phyloP scores from a whole-genome alignment of 306 rosid genomes.

The Pyrus communis region DNA sequence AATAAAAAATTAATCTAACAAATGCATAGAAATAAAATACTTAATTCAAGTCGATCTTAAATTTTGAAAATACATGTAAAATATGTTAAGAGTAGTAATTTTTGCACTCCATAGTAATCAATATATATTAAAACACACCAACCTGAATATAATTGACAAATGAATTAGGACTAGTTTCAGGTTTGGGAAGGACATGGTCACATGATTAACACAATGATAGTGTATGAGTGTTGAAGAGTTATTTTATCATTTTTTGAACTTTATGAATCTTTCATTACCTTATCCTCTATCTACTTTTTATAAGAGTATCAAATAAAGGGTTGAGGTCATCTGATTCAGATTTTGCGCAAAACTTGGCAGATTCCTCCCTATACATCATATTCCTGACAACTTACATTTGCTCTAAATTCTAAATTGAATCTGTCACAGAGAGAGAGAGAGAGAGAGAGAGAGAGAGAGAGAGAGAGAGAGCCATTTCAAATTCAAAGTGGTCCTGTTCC shows the following conservation, averaged over 20 bases:
- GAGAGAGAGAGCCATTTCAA: slow-evolving; percentile 22
- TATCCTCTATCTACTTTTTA: not conserved
- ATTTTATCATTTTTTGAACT: not conserved
- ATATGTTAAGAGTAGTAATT: not conserved
- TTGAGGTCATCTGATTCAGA: slow-evolving; percentile 48
- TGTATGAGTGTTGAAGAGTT: not conserved
- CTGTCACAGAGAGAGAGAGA: slow-evolving; percentile 12
- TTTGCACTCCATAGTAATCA: not conserved
- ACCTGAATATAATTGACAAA: not conserved
- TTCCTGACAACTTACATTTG: slow-evolving; percentile 49
- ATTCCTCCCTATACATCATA: slow-evolving; percentile 55
- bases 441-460: slow-evolving; percentile 10
- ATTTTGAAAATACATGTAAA: not conserved
- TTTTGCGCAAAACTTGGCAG: slow-evolving; percentile 64
- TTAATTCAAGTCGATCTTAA: not conserved
- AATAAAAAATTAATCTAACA: too few relatives aligned
- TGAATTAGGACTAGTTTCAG: slow-evolving; percentile 6
- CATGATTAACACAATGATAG: slow-evolving; percentile 2
- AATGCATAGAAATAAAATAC: not conserved
- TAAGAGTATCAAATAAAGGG: slow-evolving; percentile 15
- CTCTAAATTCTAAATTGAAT: slow-evolving; percentile 42
- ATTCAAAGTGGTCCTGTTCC: slow-evolving; percentile 45
- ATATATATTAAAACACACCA: not conserved
- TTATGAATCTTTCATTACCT: not conserved
- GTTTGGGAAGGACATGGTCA: slow-evolving; percentile 19